Base-by-base conservation (phyloP, 2,329 filamentous ascomycete species). In the Aspergillus viridinutans region DNA sequence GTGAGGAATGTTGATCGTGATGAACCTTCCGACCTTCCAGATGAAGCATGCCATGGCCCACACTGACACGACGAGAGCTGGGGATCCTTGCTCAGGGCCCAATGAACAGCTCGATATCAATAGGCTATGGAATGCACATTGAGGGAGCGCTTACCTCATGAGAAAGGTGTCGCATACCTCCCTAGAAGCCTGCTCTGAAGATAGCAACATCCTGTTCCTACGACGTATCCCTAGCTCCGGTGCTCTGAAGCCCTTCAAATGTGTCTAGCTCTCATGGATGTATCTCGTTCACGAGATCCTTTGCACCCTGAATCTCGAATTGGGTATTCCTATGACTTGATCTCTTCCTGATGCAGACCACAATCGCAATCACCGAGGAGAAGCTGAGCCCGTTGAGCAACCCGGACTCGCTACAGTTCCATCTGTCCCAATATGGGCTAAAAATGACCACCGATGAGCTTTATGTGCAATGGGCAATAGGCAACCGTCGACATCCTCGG, bases 401-500 rank as follows among this genome's bases (percentile, higher is more conserved):
- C 45, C 63, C 61, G 48, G 60, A 57, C 32, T 48, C 53, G 47
- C 57, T 64, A n/a, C 57, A 59, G 29, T 49, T 57, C 9, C 58
- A 66, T 48, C 56, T 72, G 35, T 59, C 57, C 49, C 57, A 67
- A 21, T 62, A 67, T 49, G 56, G 59, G 26, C 67, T 73, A 32
- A 67, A 69, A 54, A 32, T 71, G 17, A 68, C 70, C 28, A 53
- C 66, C 0, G 69, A 72, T 58, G 68, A 67, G 1, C 59, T 61
- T 50, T 68, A 66, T 53, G 65, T 73, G 42, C 67, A 69, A 56
- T 73, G 70, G 70, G 57, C 59, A 9, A 56, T 65, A 26, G 62
- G 65, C 5, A 71, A 72, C 45, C 61, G 62, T 17, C 66, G 61
- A 23, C 67, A 71, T 54, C 70, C 70, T 28, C 67, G 70, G 17